Evolutionary conservation across 1,284 basidiomycete genomes (phyloP).

Genomic region (Calocybe gambosa): DNA sequence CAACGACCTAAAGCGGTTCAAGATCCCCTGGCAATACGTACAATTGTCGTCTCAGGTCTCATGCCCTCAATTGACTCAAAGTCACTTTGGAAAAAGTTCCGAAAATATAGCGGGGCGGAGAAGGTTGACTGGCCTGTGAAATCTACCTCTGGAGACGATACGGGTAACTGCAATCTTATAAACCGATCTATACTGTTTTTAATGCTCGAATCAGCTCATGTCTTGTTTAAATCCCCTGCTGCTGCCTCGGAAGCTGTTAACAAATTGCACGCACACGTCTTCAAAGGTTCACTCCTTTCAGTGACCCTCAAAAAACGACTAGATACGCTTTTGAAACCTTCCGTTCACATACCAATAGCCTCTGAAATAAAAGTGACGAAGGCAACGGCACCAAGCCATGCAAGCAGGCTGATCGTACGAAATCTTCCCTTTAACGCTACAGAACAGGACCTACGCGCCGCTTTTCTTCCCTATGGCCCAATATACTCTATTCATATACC

Average conservation of each 20-base stretch:
- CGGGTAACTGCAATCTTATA: conserved; percentile 18
- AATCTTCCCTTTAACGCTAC: conserved; percentile 84
- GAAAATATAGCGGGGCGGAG: conserved; percentile 70
- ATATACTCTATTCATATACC: conserved; percentile 87
- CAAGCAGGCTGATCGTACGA: conserved; percentile 85
- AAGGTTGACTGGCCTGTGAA: conserved; percentile 67
- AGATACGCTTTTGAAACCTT: conserved; percentile 57
- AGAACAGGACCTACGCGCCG: conserved; percentile 80
- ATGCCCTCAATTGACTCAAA: conserved; percentile 67
- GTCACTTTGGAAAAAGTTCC: conserved; percentile 82
- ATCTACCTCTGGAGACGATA: conserved; percentile 33
- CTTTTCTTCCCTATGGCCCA: conserved; percentile 87
- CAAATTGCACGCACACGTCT: conserved; percentile 91
- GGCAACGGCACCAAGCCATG: conserved; percentile 49
- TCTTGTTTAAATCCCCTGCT: conserved; percentile 70
- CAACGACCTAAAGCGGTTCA: conserved; percentile 32
- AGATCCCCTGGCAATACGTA: conserved; percentile 78
- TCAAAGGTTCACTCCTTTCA: conserved; percentile 84
- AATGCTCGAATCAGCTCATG: conserved; percentile 47
- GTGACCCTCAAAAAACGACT: conserved; percentile 89
- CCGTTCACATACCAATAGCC: conserved; percentile 28
- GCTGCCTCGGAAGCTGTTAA: conserved; percentile 69
- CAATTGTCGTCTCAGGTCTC: conserved; percentile 73
- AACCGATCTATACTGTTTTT: background rate
- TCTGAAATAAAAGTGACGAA: conserved; percentile 20